Evolutionary conservation across 169 alveolate genomes (phyloP).

Genomic region (Plasmodium ovale): DNA sequence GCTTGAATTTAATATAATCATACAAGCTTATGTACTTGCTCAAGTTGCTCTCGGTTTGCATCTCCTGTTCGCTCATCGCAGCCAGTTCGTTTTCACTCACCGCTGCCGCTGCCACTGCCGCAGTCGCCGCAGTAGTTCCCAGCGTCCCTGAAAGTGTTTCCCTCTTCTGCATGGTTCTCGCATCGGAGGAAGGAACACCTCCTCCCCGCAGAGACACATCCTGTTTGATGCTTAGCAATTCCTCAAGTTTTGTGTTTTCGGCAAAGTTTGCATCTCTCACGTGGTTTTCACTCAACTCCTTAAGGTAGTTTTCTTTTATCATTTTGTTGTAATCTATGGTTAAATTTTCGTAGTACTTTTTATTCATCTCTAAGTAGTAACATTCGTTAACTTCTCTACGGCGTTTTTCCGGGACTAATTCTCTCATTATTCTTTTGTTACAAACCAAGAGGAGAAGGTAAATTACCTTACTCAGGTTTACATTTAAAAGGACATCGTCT

Average conservation of each 20-base stretch:
- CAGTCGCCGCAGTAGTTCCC: neutral
- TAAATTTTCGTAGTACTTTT: conserved; percentile 37
- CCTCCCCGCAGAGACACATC: neutral
- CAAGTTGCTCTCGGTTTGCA: conserved; percentile 19
- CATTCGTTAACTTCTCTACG: conserved; percentile 3
- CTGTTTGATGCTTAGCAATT: conserved; percentile 12
- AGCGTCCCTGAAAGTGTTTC: neutral
- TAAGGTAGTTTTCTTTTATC: conserved; percentile 17
- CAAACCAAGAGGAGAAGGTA: conserved; percentile 36
- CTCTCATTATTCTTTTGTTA: conserved; percentile 28
- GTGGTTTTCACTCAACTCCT: conserved; percentile 27
- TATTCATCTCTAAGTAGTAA: conserved; percentile 46
- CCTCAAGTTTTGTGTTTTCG: conserved; percentile 8
- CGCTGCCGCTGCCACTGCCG: neutral
- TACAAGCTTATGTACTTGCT: conserved; percentile 18
- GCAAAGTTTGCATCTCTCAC: conserved; percentile 28
- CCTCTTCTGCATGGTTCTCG: neutral
- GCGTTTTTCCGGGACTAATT: conserved; percentile 10
- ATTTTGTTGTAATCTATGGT: conserved; percentile 21
- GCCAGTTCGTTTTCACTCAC: neutral
- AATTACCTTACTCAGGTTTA: conserved; percentile 46
- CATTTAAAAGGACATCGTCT: conserved; percentile 41
- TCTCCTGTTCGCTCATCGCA: conserved; percentile 26
- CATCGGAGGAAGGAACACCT: neutral
- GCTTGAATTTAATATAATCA: conserved; percentile 35